Base-by-base conservation (phyloP, 768 basidiomycete genomes). In the Zangia roseola region DNA sequence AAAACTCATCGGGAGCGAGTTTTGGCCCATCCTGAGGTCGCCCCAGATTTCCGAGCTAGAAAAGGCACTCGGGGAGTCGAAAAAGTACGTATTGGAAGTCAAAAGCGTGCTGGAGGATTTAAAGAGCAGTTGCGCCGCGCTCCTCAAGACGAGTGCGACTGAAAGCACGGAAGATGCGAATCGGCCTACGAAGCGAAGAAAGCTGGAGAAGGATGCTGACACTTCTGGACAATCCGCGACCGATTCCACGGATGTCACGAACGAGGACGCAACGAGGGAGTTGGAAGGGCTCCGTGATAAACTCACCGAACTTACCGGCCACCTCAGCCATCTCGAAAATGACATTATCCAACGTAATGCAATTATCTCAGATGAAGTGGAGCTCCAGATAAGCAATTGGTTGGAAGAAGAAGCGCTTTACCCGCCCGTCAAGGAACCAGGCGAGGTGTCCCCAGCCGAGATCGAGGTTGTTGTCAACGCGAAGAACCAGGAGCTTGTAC, bases 1-100 rank as follows among this genome's bases (percentile, higher is more conserved):
- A 26, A 63, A 57, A 19, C 65, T 76, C 13, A 43, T 70, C 6
- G 67, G 65, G 21, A 58, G 62, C 39, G 63, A 63, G 16, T 75
- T 73, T 49, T 76, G 75, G 75, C 75, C 74, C 6, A 40, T 67
- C 26, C n/a, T 71, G 4, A 61, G 58, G 19, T 42, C 49, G 6
- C 52, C 64, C n/a, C 59, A 62, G 16, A 40, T 63, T 20, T 43
- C 47, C 12, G 61, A 66, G 37, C 44, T 63, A 52, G 63, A 64
- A 43, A 66, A 49, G 17, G 37, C 49, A 17, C 23, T 58, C 5
- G 54, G 35, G 12, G 64, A 62, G 13, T 50, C 60, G 21, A 68
- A 64, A 46, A 66, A 68, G 33, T 56, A 65, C 24, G 58, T 67
- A 24, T 52, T 51, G 34, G 65, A 64, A n/a, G 61, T 77, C 45